A percentile compares a stretch with the other conserved stretches of the same genome.
phyloP scores from a whole-genome alignment of 208 protist genomes.

The Strigomonas culicis region DNA sequence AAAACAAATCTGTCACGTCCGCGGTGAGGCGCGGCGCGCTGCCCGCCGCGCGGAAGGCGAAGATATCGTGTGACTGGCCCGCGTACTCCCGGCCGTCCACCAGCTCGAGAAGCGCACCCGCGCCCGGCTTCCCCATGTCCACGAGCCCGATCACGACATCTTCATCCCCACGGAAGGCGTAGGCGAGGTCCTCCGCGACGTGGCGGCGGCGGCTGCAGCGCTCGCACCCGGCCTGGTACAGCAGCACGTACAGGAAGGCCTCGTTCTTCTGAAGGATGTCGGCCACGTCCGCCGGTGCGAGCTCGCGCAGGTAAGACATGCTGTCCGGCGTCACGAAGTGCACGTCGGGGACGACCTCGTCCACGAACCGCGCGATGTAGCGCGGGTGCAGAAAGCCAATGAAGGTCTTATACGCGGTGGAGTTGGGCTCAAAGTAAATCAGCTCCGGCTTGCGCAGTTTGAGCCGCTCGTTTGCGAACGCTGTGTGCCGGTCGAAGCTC shows the following conservation, averaged over 20 bases:
- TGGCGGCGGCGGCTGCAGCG: conserved; percentile 89
- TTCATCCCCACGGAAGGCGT: conserved; percentile 46
- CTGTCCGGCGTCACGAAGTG: no score
- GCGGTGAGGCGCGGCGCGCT: not conserved
- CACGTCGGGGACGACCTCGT: not conserved
- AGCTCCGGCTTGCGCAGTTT: no score
- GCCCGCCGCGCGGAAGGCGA: conserved; percentile 28
- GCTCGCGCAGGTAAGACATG: no score
- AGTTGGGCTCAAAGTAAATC: no score
- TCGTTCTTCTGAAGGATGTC: conserved; percentile 28
- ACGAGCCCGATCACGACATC: conserved; percentile 68
- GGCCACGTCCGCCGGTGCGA: no score
- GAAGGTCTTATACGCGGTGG: no score
- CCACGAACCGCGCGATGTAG: not conserved
- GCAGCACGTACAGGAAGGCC: conserved; percentile 74
- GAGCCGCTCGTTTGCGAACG: conserved; percentile 18
- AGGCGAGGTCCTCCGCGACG: conserved; percentile 44
- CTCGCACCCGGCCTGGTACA: conserved; percentile 76
- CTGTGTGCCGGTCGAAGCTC: conserved; percentile 63
- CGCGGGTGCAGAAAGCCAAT: no score
- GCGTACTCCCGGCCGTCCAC: no score
- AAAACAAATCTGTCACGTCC: not conserved
- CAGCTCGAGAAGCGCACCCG: no score
- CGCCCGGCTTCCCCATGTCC: conserved; percentile 35
- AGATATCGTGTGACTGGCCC: conserved; percentile 27